Conservation (phyloP, 257 asterid species). For the Salvia splendens region DNA sequence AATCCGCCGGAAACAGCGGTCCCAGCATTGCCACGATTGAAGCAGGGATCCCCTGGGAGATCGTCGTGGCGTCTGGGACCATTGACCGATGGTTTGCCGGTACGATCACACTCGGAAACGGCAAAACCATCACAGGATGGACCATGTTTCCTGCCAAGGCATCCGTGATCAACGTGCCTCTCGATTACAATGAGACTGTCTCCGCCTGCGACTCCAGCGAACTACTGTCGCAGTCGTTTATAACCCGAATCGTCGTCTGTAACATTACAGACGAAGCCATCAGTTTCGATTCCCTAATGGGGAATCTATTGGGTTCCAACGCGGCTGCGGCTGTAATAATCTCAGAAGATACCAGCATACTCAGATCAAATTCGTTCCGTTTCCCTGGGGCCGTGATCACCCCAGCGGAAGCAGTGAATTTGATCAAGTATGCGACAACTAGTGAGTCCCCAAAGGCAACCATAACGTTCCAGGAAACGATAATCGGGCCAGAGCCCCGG, state of each 20-base stretch:
- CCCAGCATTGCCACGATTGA: not conserved
- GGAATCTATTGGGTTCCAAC: no score
- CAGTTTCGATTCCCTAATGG: no score
- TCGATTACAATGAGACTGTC: conserved; percentile 27
- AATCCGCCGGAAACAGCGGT: conserved; percentile 44
- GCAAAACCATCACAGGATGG: conserved; percentile 39
- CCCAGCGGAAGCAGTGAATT: conserved; percentile 21
- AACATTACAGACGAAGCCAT: conserved; percentile 32
- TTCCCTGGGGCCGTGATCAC: no score
- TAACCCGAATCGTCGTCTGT: conserved; percentile 32
- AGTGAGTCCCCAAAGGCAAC: conserved; percentile 28
- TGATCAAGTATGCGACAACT: conserved; percentile 25
- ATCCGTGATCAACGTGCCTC: conserved; percentile 22
- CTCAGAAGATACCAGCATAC: conserved; percentile 24
- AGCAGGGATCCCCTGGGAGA: conserved; percentile 40
- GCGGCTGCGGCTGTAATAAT: no score
- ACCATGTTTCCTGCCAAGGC: conserved; percentile 36
- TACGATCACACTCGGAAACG: conserved; percentile 40
- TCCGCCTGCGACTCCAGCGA: conserved; percentile 27
- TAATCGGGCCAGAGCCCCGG: conserved; percentile 32
- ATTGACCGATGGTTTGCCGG: conserved; percentile 44
- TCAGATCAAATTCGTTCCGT: conserved; percentile 23
- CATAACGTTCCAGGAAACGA: conserved; percentile 42
- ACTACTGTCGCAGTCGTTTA: conserved; percentile 11
- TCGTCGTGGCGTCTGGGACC: conserved; percentile 40